Conservation (phyloP, 805 yeast species). For the Yamadazyma akitaensis region DNA sequence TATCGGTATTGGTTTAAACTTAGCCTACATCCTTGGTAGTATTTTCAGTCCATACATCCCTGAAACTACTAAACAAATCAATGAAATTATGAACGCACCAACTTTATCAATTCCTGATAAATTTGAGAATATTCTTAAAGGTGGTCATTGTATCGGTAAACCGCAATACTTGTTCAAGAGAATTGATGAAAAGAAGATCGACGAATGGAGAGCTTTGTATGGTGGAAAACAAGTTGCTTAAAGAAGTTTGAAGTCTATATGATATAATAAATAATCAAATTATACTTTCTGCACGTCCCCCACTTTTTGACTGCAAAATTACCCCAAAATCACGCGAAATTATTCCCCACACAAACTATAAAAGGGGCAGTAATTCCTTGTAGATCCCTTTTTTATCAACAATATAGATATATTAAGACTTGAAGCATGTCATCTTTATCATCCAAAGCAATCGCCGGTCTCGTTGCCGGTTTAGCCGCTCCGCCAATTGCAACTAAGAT, state of each 20-base stretch:
- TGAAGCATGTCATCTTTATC: constrained; percentile 7
- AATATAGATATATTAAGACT: neutral
- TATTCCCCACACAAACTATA: constrained; percentile 6
- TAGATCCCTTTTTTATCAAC: neutral
- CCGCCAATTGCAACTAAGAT: constrained; percentile 31
- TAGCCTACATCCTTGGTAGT: constrained; percentile 82
- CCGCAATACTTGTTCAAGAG: constrained; percentile 90
- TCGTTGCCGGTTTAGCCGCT: constrained; percentile 26
- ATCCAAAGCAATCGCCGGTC: constrained; percentile 17
- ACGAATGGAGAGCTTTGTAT: constrained; percentile 78
- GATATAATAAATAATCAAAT: neutral
- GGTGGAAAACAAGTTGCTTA: constrained; percentile 65
- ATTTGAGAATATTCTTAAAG: constrained; percentile 63
- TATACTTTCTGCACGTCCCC: neutral
- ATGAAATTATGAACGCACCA: constrained; percentile 81
- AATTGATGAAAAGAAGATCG: constrained; percentile 86
- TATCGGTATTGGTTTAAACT: constrained; percentile 84
- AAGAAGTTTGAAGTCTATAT: neutral
- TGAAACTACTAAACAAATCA: constrained; percentile 65
- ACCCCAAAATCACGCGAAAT: neutral
- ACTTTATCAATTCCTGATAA: constrained; percentile 70
- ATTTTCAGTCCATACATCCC: constrained; percentile 90
- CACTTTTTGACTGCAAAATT: constrained; percentile 1
- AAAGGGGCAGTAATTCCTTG: constrained; percentile 1
- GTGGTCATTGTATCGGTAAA: constrained; percentile 85